Base-by-base conservation (phyloP, 805 yeast species). In the Hanseniaspora hatyaiensis region DNA sequence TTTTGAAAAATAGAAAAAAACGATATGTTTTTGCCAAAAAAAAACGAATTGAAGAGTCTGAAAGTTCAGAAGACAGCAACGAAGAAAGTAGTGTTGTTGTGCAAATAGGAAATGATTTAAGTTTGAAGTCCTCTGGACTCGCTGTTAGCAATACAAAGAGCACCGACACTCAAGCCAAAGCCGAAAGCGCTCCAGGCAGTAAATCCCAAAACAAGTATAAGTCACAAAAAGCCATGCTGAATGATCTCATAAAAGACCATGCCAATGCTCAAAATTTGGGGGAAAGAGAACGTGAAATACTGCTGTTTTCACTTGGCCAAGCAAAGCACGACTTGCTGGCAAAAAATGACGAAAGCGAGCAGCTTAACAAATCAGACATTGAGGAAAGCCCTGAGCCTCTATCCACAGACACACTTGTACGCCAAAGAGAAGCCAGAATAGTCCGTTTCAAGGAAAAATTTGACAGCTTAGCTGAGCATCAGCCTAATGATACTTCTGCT, bases 181-280 rank as follows among this genome's bases (percentile, higher is more conserved):
- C 26, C 28, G 6, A 8, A 19, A 8, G n/a, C 15, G 38, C 18
- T 22, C 2, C 19, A 5, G 12, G 18, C 29, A 36, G 15, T 15
- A 23, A n/a, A n/a, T n/a, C n/a, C n/a, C n/a, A n/a, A 3, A 34
- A 42, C 11, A 45, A 45, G 11, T 45, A 36, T 19, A 45, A 45
- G 26, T 45, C 49, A 2, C 49, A 45, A 24, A 45, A 37, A 26
- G 20, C 42, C 4, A 20, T 18, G 6, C n/a, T 45, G 18, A 22
- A 33, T 6, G 13, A 38, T 3, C 6, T 45, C 9, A 24, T 45
- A 19, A 34, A 45, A 6, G 23, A 45, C 8, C 15, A 15, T 13
- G 2, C 32, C 18, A 20, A 24, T n/a, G 16, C 31, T 13, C 15
- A 23, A 18, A 8, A 34, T 12, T 18, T 36, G 11, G 33, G 28